These are phyloP conservation scores for Collybiopsis luxurians DNA, from an alignment of 768 basidiomycete genomes.

Conservation along the genomic window DNA sequence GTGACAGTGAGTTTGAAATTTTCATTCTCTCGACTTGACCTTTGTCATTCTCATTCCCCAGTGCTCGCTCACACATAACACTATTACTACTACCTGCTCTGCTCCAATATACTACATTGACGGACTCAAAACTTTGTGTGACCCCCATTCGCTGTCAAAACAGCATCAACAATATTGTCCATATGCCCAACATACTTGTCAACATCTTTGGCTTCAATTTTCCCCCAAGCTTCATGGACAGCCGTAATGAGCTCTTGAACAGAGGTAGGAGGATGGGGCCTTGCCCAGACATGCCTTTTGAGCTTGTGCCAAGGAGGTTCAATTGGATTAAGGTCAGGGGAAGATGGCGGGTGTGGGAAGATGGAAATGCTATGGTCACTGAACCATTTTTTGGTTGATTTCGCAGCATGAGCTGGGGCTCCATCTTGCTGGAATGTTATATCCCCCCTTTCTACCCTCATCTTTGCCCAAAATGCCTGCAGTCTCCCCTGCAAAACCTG, in stretches of 20 bases:
- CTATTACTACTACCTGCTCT: too few relatives aligned
- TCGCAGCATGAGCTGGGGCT: slow-evolving; percentile 5
- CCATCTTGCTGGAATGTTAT: slow-evolving; percentile 13
- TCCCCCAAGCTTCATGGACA: slow-evolving; percentile 18
- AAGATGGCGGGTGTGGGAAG: slow-evolving; percentile 24
- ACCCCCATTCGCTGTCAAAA: slow-evolving; percentile 14
- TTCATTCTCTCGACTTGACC: too few relatives aligned
- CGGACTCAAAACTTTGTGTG: slow-evolving; percentile 17
- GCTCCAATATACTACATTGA: neutral
- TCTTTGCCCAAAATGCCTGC: neutral
- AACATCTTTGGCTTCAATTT: slow-evolving; percentile 15
- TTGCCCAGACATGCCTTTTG: too few relatives aligned
- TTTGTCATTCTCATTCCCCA: too few relatives aligned
- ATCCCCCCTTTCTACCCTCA: neutral
- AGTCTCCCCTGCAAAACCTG: slow-evolving; percentile 13
- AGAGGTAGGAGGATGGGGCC: too few relatives aligned
- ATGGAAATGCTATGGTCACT: neutral
- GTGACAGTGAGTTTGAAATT: too few relatives aligned
- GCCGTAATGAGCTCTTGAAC: slow-evolving; percentile 15
- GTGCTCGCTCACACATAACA: too few relatives aligned
- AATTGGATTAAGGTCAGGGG: slow-evolving; percentile 29
- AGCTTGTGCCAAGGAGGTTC: too few relatives aligned
- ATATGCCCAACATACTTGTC: slow-evolving; percentile 20
- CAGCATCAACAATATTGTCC: slow-evolving; percentile 17
- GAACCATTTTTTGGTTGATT: slow-evolving; percentile 6